These are phyloP conservation scores for Pachyrhizus erosus DNA, from an alignment of 306 rosid species.

Conservation along the genomic window DNA sequence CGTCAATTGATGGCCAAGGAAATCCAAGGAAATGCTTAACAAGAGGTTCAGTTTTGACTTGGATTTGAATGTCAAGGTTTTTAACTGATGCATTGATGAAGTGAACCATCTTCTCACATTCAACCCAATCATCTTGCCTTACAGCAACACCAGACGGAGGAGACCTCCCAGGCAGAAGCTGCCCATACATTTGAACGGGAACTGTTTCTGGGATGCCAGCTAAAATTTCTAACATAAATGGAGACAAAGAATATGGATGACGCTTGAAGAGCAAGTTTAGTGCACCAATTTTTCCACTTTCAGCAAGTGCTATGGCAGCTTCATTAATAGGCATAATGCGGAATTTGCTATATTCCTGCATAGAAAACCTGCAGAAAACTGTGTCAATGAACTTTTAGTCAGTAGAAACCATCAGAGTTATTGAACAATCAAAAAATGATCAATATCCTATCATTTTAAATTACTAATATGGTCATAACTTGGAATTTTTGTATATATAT, in stretches of 20 bases:
- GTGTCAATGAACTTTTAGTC: constrained; percentile 70
- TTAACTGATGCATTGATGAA: constrained; percentile 59
- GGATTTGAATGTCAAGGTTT: constrained; percentile 58
- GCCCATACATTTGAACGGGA: constrained; percentile 85
- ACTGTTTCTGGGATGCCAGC: constrained; percentile 94
- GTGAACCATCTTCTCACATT: constrained; percentile 78
- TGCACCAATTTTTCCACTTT: constrained; percentile 96
- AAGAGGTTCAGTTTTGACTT: constrained; percentile 84
- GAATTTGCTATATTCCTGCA: constrained; percentile 89
- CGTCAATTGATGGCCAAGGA: constrained; percentile 83
- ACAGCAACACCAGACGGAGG: constrained; percentile 78
- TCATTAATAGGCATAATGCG: constrained; percentile 80
- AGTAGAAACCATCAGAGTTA: constrained; percentile 62
- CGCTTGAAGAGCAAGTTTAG: constrained; percentile 88
- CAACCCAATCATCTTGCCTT: constrained; percentile 99
- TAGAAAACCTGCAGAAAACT: constrained; percentile 91
- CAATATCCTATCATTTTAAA: constrained; percentile 18
- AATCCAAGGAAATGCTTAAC: constrained; percentile 72
- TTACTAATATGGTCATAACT: background rate
- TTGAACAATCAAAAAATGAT: constrained; percentile 15
- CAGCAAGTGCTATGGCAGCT: constrained; percentile 80
- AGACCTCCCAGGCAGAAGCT: constrained; percentile 93
- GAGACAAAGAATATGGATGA: constrained; percentile 85
- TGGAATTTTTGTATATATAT: background rate
- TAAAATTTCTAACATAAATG: constrained; percentile 75